Percentiles rank a stretch among this genome's conserved stretches.
These are phyloP conservation scores for Borovskyia barvae DNA, from an alignment of 208 protist species.

Conservation along the genomic window DNA sequence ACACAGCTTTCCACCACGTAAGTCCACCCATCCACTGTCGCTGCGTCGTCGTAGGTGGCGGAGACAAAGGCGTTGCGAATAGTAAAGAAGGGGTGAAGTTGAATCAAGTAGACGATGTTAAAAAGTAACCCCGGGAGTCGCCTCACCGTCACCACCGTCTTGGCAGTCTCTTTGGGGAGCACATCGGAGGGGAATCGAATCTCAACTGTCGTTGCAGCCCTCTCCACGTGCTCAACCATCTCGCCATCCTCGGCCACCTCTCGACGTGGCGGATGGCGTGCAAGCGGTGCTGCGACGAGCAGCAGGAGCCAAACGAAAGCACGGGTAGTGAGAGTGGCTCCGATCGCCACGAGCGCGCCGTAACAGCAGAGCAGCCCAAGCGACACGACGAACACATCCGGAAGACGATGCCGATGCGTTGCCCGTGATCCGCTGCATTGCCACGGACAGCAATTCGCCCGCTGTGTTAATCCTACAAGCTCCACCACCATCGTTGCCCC, in stretches of 20 bases:
- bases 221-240: not conserved
- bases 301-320: constrained; percentile 13
- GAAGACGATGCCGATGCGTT: not conserved
- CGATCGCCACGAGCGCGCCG: not conserved
- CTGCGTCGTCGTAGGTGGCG: constrained; percentile 9
- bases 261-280: not conserved
- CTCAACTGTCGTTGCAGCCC: not conserved
- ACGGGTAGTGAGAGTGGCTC: constrained; percentile 8
- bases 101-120: constrained; percentile 23
- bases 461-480: not conserved
- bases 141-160: no score
- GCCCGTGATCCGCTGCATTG: no score
- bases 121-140: constrained; percentile 23
- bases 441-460: not conserved
- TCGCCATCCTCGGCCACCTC: not conserved
- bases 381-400: not conserved
- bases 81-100: constrained; percentile 44
- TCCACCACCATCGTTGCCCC: constrained; percentile 9
- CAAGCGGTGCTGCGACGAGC: constrained; percentile 1
- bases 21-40: constrained; percentile 14
- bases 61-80: constrained; percentile 32
- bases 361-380: not conserved
- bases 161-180: not conserved
- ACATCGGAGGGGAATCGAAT: not conserved
- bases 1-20: constrained; percentile 4